A percentile compares a stretch with the other conserved stretches of the same genome.
Evolutionary conservation across 257 asterid species (phyloP).

Genomic region (Solanum appendiculatum): DNA sequence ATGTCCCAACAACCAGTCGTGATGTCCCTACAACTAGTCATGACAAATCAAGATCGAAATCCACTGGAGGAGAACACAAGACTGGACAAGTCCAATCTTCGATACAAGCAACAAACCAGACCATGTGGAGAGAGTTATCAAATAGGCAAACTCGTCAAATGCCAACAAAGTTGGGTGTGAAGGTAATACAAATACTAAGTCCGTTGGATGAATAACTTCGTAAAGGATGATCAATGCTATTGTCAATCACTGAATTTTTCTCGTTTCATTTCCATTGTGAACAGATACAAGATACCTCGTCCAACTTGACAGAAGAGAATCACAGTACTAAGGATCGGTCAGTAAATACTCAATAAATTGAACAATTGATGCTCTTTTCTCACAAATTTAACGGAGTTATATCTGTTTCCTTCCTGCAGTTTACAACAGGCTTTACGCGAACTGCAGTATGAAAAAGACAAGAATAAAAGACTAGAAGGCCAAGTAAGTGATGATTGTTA

Average conservation of each 20-base stretch:
- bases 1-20: not conserved
- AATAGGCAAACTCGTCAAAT: not conserved
- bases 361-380: not conserved
- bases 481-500: conserved; percentile 11
- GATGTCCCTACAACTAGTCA: not conserved
- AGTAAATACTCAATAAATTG: not conserved
- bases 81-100: not conserved
- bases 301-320: conserved; percentile 30
- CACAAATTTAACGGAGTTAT: not conserved
- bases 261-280: not conserved
- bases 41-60: not conserved
- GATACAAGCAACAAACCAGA: conserved; percentile 1
- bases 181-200: conserved; percentile 23
- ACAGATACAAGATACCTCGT: conserved; percentile 16
- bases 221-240: too few species aligned
- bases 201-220: too few species aligned
- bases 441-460: conserved; percentile 22
- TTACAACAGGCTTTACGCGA: conserved; percentile 13
- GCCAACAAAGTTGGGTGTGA: not conserved
- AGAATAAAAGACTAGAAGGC: conserved; percentile 16
- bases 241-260: too few species aligned
- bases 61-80: not conserved
- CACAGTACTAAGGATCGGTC: conserved; percentile 25
- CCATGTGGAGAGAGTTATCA: not conserved
- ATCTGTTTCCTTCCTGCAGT: conserved; percentile 14